Conservation (phyloP, 306 rosid genomes). For the Begonia fuchsioides region DNA sequence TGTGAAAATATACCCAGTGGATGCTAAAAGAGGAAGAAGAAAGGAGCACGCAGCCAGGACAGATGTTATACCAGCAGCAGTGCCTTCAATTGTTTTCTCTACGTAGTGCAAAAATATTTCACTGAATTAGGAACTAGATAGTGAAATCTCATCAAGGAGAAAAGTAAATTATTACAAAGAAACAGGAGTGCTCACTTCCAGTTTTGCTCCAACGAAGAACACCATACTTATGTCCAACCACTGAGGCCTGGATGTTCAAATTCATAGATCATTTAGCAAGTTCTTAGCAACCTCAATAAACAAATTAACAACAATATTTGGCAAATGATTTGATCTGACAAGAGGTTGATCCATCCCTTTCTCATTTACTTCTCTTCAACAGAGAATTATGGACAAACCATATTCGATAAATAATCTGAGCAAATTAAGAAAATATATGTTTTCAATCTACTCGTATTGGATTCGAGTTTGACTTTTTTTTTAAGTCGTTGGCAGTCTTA, state of each 20-base stretch:
- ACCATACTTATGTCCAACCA: conserved; percentile 94
- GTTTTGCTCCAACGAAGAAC: conserved; percentile 89
- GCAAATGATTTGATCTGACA: too few species aligned
- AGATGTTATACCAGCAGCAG: conserved; percentile 97
- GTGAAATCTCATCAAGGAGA: neutral
- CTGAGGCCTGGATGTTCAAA: conserved; percentile 57
- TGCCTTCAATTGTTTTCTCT: conserved; percentile 99
- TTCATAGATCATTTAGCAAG: neutral
- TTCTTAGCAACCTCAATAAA: neutral
- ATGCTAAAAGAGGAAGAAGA: conserved; percentile 77
- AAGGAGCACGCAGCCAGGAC: conserved; percentile 78
- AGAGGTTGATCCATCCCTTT: too few species aligned
- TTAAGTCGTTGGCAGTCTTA: too few species aligned
- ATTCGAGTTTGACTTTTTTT: too few species aligned
- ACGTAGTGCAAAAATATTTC: conserved; percentile 15
- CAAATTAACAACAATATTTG: too few species aligned
- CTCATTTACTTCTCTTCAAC: too few species aligned
- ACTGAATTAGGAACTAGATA: conserved; percentile 5
- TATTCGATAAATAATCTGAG: too few species aligned
- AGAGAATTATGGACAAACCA: too few species aligned
- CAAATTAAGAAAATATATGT: too few species aligned
- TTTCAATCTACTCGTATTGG: too few species aligned
- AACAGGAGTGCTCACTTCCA: conserved; percentile 57
- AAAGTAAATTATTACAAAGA: neutral
- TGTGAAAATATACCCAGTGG: conserved; percentile 74